Percentiles rank a stretch among this genome's conserved stretches.
These are phyloP conservation scores for Thymus quinquecostatus DNA, from an alignment of 257 asterid species.

Conservation along the genomic window DNA sequence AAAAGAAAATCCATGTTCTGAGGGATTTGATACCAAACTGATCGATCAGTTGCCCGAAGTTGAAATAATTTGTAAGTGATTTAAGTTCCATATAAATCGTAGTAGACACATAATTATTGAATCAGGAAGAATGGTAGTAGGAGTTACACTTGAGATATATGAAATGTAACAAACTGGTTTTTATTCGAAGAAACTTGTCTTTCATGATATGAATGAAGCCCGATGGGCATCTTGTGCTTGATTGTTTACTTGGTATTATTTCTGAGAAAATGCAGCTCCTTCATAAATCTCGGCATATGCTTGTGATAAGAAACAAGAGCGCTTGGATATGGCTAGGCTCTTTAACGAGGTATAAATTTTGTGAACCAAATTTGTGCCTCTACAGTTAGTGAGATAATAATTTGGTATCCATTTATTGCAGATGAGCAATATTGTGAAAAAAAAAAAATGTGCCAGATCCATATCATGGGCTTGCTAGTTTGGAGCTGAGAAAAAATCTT, in stretches of 20 bases:
- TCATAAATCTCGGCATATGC: conserved; percentile 62
- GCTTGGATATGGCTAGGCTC: conserved; percentile 63
- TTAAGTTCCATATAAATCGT: conserved; percentile 21
- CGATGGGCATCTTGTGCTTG: conserved; percentile 11
- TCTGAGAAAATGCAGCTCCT: conserved; percentile 54
- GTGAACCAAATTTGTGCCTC: background rate
- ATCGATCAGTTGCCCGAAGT: conserved; percentile 58
- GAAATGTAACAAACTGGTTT: background rate
- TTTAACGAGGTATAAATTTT: conserved; percentile 68
- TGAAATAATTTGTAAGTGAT: conserved; percentile 70
- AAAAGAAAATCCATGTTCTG: conserved; percentile 38
- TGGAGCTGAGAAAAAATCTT: conserved; percentile 49
- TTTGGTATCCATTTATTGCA: conserved; percentile 32
- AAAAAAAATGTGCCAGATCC: conserved; percentile 44
- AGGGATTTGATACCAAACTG: conserved; percentile 47
- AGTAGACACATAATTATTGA: background rate
- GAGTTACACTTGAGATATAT: background rate
- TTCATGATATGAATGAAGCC: background rate
- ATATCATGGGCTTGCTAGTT: conserved; percentile 40
- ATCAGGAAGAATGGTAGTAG: conserved; percentile 9
- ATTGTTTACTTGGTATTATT: conserved; percentile 9
- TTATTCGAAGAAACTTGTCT: background rate
- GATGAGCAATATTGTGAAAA: conserved; percentile 61
- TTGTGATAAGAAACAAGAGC: conserved; percentile 60
- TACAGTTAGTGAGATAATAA: conserved; percentile 7